Percentiles rank a stretch among this genome's conserved stretches.
Conservation (phyloP, 1,139 yeast genomes). For the Hanseniaspora sp. region DNA sequence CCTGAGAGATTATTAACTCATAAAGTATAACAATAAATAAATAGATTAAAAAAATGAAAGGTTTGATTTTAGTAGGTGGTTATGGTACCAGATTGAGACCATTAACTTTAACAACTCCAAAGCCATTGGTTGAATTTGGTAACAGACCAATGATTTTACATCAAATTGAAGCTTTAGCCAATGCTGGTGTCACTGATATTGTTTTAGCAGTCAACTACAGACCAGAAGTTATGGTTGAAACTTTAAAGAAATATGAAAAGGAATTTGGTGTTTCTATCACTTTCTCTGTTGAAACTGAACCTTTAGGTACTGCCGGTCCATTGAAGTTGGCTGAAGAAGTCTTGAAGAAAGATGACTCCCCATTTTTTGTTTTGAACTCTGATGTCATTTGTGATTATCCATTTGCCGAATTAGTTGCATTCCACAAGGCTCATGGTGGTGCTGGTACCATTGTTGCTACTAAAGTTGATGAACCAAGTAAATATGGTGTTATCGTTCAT, state of each 20-base stretch:
- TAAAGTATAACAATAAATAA: neutral
- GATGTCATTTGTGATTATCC: slow-evolving; percentile 99
- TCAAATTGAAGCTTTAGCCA: slow-evolving; percentile 95
- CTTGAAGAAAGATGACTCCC: slow-evolving; percentile 86
- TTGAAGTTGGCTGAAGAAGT: slow-evolving; percentile 91
- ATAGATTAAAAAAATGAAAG: slow-evolving; percentile 55
- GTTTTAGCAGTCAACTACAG: slow-evolving; percentile 98
- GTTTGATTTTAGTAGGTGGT: slow-evolving; percentile 97
- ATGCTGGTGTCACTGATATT: slow-evolving; percentile 97
- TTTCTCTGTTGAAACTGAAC: slow-evolving; percentile 97
- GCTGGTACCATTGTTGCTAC: slow-evolving; percentile 98
- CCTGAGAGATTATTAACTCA: slow-evolving; percentile 7
- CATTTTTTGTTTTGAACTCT: slow-evolving; percentile 94
- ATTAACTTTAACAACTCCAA: slow-evolving; percentile 89
- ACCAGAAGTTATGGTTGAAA: slow-evolving; percentile 97
- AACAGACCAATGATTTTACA: slow-evolving; percentile 96
- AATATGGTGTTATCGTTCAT: slow-evolving; percentile 98
- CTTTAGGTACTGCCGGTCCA: slow-evolving; percentile 99
- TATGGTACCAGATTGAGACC: slow-evolving; percentile 99
- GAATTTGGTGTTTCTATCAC: slow-evolving; percentile 92
- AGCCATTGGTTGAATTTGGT: slow-evolving; percentile 97
- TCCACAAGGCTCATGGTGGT: slow-evolving; percentile 95
- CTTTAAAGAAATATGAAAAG: slow-evolving; percentile 85
- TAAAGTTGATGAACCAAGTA: slow-evolving; percentile 98
- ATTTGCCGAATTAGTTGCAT: slow-evolving; percentile 77